Conservation (phyloP, 768 basidiomycete genomes). For the Lactifluus volemus region DNA sequence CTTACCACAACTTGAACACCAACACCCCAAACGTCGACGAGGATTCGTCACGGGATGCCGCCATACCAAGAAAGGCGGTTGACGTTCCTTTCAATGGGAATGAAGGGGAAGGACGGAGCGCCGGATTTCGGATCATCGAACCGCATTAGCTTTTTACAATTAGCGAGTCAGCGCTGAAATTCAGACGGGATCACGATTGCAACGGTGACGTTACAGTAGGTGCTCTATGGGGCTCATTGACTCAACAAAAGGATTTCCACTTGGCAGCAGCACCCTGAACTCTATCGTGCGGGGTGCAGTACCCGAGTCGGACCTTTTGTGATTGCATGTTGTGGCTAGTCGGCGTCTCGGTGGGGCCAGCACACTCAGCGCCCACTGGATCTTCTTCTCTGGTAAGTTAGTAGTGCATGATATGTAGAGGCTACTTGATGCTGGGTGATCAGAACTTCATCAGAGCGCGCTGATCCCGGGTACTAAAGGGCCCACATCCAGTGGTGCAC, state of each 20-base stretch:
- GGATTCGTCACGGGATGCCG: no score
- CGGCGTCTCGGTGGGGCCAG: not conserved
- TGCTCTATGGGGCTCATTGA: not conserved
- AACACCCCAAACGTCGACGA: no score
- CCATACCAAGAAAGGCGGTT: not conserved
- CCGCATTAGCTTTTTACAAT: not conserved
- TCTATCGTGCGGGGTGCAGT: not conserved
- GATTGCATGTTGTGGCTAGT: no score
- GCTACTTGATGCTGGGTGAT: no score
- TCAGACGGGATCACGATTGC: not conserved
- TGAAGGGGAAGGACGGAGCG: not conserved
- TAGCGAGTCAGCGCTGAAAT: not conserved
- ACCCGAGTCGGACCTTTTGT: not conserved
- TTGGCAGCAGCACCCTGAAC: not conserved
- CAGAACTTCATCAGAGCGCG: no score
- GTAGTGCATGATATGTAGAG: not conserved
- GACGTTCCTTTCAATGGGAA: not conserved
- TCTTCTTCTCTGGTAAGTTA: not conserved
- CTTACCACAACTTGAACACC: no score
- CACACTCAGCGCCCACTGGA: not conserved
- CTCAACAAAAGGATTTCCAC: not conserved
- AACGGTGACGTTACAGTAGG: not conserved
- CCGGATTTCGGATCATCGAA: not conserved
- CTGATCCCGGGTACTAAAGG: no score
- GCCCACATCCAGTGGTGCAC: not conserved